Percentiles rank a stretch among this genome's conserved stretches.
These are phyloP conservation scores for Saprolegnia diclina DNA, from an alignment of 352 stramenopile species.

Conservation along the genomic window DNA sequence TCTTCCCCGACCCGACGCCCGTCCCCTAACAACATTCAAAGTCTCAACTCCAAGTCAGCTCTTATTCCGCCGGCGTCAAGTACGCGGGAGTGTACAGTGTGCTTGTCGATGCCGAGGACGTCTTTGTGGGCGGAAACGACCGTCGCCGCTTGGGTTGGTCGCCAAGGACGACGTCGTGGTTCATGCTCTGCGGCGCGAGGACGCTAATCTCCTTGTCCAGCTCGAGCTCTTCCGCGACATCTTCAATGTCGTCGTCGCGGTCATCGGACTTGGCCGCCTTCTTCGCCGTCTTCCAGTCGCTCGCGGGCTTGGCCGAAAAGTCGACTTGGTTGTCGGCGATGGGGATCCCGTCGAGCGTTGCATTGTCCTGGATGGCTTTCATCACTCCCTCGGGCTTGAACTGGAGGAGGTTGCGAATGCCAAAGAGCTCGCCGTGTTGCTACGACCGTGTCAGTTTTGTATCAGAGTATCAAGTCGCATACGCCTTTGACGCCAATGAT, in stretches of 20 bases:
- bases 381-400: conserved; percentile 69
- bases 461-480: neutral
- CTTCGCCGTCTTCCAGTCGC: neutral
- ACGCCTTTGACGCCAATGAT: conserved; percentile 59
- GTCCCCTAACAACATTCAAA: neutral
- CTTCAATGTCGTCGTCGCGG: neutral
- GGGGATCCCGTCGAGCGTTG: neutral
- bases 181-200: neutral
- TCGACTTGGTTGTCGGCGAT: conserved; percentile 12
- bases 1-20: neutral
- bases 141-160: neutral
- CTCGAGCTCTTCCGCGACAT: conserved; percentile 20
- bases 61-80: neutral
- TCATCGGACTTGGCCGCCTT: neutral
- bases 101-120: neutral
- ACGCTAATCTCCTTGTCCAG: conserved; percentile 19
- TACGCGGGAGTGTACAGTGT: neutral
- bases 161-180: neutral
- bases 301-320: neutral
- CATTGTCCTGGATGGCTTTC: conserved; percentile 58
- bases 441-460: neutral
- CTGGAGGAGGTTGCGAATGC: conserved; percentile 65
- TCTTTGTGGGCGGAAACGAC: neutral
- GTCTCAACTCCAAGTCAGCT: neutral
- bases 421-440: conserved; percentile 73